phyloP scores from a whole-genome alignment of 805 yeast species.

The Hanseniaspora osmophila region DNA sequence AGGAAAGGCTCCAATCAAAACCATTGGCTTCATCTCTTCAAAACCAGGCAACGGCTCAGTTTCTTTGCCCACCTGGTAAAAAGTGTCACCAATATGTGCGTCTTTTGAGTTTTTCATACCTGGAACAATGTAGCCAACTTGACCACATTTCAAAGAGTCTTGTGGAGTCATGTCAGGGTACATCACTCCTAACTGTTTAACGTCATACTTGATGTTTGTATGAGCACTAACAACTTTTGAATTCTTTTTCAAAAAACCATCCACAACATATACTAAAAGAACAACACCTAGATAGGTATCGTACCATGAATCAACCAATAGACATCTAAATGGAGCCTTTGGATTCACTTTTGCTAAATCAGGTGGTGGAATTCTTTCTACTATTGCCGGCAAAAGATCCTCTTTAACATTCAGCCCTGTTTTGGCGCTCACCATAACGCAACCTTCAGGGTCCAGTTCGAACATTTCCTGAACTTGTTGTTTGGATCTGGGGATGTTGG shows the following conservation, averaged over 20 bases:
- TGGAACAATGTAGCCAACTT: conserved; percentile 87
- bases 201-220: conserved; percentile 63
- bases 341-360: conserved; percentile 39
- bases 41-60: conserved; percentile 83
- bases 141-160: conserved; percentile 64
- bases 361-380: conserved; percentile 74
- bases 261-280: conserved; percentile 68
- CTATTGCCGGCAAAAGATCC: conserved; percentile 63
- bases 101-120: conserved; percentile 83
- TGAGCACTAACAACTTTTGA: conserved; percentile 66
- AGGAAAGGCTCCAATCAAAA: conserved; percentile 94
- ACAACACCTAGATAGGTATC: conserved; percentile 88
- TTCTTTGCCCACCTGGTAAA: conserved; percentile 43
- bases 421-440: conserved; percentile 81
- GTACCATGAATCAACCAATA: conserved; percentile 92
- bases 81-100: conserved; percentile 85
- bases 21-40: conserved; percentile 96
- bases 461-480: conserved; percentile 78
- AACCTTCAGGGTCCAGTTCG: conserved; percentile 60
- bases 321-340: conserved; percentile 42
- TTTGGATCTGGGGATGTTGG: conserved; percentile 66
- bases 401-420: conserved; percentile 67
- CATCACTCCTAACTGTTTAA: conserved; percentile 90
- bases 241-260: conserved; percentile 66
- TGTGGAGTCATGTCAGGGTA: conserved; percentile 72